Base-by-base conservation (phyloP, 345 rosid genomes). In the Iberis pinnata region DNA sequence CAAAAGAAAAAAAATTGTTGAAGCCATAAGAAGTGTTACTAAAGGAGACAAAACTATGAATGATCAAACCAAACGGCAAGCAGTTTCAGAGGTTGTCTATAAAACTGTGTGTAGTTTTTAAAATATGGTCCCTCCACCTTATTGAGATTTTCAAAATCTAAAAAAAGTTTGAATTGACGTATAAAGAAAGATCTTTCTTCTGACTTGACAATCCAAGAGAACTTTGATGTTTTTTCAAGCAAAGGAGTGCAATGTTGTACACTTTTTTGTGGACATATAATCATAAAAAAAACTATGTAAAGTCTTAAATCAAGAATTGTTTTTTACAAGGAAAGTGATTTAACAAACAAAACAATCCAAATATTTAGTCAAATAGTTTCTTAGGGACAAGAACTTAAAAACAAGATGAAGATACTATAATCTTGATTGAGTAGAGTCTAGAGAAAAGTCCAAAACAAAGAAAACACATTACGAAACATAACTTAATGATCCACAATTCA, bases 141-240 rank as follows among this genome's bases (percentile, higher is more conserved):
- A 43, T 49, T 65, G 70, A 65, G 57, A 57, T 35, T 33, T 49
- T 2, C 58, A 39, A 65, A 43, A 42, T 65, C 64, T 12, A 13
- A 42, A n/a, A n/a, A n/a, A 65, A 50, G 53, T 49, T 57, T 35
- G 41, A 43, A 50, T 35, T 65, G 64, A 65, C 25, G 53, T 57
- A 49, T 49, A 57, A 65, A 56, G 41, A 65, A 64, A 57, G 58
- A 57, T 49, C 31, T 50, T 43, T 49, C 53, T 63, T 51, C 49
- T 49, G 64, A 49, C 58, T 65, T 65, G 64, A 57, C 70, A 65
- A 33, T 35, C 58, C 58, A 49, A 49, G 41, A 35, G 9, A 17
- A 49, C 57, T 56, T 64, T 64, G 69, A 64, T 56, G 63, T 32
- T 65, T 9, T 43, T 50, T 17, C 53, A 65, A 65, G 58, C 42